Conservation (phyloP, 306 rosid species). For the Vigna nakashimae region DNA sequence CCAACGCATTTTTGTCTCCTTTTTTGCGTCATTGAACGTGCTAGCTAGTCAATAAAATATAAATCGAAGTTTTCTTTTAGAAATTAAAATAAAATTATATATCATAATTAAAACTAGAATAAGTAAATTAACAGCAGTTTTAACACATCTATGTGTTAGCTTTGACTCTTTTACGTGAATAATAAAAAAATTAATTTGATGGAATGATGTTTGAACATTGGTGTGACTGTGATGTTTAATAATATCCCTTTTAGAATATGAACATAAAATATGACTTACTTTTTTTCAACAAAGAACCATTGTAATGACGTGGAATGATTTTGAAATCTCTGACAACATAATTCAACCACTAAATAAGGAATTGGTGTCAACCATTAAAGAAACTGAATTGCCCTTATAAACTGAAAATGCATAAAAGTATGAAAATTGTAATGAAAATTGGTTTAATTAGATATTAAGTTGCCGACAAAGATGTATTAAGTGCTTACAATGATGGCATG, state of each 20-base stretch:
- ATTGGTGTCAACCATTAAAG: neutral
- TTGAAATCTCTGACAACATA: constrained; percentile 1
- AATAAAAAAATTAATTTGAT: neutral
- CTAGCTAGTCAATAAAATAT: too few relatives aligned
- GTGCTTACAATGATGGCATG: constrained; percentile 13
- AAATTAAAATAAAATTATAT: too few relatives aligned
- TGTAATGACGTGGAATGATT: neutral
- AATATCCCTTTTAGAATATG: neutral
- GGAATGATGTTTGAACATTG: neutral
- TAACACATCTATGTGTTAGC: too few relatives aligned
- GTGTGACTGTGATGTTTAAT: neutral
- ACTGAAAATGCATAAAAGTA: neutral
- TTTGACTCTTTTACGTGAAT: neutral
- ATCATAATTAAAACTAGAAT: too few relatives aligned
- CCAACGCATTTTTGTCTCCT: too few relatives aligned
- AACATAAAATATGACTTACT: neutral
- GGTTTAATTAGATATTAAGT: neutral
- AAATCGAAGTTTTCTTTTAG: too few relatives aligned
- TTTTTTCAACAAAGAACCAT: neutral
- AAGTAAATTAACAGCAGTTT: too few relatives aligned
- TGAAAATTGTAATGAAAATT: neutral
- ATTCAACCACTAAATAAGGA: constrained; percentile 20
- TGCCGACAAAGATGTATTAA: constrained; percentile 33
- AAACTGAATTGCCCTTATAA: neutral
- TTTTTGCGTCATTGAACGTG: too few relatives aligned